These are phyloP conservation scores for Jatropha podagrica DNA, from an alignment of 441 rosid species.

Conservation along the genomic window DNA sequence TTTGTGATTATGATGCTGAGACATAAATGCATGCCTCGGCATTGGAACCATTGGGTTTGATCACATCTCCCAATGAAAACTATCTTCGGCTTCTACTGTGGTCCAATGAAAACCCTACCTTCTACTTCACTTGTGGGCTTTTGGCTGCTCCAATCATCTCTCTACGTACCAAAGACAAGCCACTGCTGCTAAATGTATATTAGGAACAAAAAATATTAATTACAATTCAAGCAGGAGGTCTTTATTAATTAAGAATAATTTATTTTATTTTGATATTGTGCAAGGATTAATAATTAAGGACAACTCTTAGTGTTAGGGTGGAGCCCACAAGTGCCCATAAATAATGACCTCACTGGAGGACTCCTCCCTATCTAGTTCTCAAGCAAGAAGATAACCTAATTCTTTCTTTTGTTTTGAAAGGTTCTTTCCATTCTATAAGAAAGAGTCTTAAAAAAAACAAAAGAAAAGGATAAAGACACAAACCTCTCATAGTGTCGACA, in stretches of 20 bases:
- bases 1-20: background rate
- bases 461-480: background rate
- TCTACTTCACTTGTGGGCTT: background rate
- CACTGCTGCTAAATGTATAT: too few relatives aligned
- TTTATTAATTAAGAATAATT: too few relatives aligned
- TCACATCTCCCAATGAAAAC: constrained; percentile 22
- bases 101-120: constrained; percentile 10
- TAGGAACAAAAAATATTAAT: too few relatives aligned
- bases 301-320: constrained; percentile 15
- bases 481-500: constrained; percentile 71
- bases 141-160: background rate
- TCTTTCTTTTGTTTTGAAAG: too few relatives aligned
- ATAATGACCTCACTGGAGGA: constrained; percentile 42
- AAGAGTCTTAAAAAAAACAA: too few relatives aligned
- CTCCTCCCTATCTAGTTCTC: constrained; percentile 21
- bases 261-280: background rate
- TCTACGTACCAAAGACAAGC: too few relatives aligned
- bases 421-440: background rate
- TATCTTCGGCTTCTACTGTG: background rate
- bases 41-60: constrained; percentile 14
- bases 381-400: background rate
- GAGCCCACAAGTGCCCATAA: constrained; percentile 44
- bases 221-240: too few relatives aligned
- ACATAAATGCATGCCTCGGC: constrained; percentile 14
- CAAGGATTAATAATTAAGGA: background rate